Conservation (phyloP, 805 yeast species). For the Cyberlindnera maritima region DNA sequence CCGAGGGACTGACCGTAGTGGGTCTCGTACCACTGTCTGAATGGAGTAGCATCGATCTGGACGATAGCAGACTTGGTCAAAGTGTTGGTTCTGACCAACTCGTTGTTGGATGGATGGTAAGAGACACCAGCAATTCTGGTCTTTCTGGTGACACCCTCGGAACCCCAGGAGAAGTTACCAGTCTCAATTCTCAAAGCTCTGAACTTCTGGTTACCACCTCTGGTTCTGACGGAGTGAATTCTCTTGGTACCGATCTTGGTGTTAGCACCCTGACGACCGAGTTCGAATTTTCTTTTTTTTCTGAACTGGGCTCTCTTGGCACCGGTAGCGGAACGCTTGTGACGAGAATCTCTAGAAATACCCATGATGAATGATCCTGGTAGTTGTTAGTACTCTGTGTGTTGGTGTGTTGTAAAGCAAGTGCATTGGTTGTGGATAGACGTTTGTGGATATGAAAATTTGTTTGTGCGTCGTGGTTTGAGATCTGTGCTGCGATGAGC, state of each 20-base stretch:
- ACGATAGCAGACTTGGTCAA: constrained; percentile 98
- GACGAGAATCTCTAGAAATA: constrained; percentile 99
- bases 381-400: constrained; percentile 2
- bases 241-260: constrained; percentile 99
- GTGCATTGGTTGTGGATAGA: not conserved
- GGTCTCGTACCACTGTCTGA: constrained; percentile 98
- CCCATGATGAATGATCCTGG: constrained; percentile 67
- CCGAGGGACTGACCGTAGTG: constrained; percentile 95
- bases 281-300: constrained; percentile 99
- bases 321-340: constrained; percentile 99
- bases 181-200: constrained; percentile 99
- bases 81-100: constrained; percentile 99
- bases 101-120: constrained; percentile 99
- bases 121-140: constrained; percentile 97
- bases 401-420: too few relatives aligned
- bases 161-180: constrained; percentile 99
- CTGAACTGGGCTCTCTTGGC: constrained; percentile 99
- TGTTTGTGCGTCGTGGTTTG: not conserved
- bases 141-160: constrained; percentile 98
- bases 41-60: constrained; percentile 99
- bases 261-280: constrained; percentile 99
- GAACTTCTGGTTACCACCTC: constrained; percentile 99
- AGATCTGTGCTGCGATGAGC: too few relatives aligned
- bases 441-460: not conserved
- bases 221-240: constrained; percentile 98